phyloP scores from a whole-genome alignment of 805 yeast genomes.

The Candida palmyrensis region DNA sequence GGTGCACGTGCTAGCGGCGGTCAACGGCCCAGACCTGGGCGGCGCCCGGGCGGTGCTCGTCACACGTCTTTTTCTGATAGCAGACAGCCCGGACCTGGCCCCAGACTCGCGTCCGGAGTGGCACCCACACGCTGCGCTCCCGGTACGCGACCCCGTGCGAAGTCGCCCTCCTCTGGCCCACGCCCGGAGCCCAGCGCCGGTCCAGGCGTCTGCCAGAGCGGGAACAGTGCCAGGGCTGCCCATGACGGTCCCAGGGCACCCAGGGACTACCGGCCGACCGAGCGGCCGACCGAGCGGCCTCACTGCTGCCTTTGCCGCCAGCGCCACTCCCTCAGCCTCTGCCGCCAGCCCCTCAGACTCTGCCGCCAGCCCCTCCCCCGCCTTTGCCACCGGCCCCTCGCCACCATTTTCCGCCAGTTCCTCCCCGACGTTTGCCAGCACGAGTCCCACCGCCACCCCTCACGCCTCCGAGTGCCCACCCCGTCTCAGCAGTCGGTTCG shows the following conservation, averaged over 20 bases:
- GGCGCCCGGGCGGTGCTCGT: slow-evolving; percentile 30
- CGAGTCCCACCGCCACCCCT: not conserved
- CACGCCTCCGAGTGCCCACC: not conserved
- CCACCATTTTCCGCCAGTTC: not conserved
- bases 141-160: slow-evolving; percentile 12
- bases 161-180: no score
- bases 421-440: slow-evolving; percentile 1
- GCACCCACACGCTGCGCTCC: slow-evolving; percentile 40
- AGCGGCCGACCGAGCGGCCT: no score
- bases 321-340: not conserved
- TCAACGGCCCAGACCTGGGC: slow-evolving; percentile 30
- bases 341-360: not conserved
- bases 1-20: slow-evolving; percentile 42
- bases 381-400: not conserved
- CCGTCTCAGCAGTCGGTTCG: slow-evolving; percentile 33
- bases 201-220: not conserved
- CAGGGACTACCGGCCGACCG: no score
- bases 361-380: not conserved
- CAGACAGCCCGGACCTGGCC: slow-evolving; percentile 19
- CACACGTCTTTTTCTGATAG: slow-evolving; percentile 41
- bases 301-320: no score
- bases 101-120: slow-evolving; percentile 28
- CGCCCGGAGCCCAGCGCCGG: no score
- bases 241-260: no score
- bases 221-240: not conserved